Percentiles rank a stretch among this genome's conserved stretches.
Conservation (phyloP, 495 filamentous ascomycete genomes). For the Xylaria longipes region DNA sequence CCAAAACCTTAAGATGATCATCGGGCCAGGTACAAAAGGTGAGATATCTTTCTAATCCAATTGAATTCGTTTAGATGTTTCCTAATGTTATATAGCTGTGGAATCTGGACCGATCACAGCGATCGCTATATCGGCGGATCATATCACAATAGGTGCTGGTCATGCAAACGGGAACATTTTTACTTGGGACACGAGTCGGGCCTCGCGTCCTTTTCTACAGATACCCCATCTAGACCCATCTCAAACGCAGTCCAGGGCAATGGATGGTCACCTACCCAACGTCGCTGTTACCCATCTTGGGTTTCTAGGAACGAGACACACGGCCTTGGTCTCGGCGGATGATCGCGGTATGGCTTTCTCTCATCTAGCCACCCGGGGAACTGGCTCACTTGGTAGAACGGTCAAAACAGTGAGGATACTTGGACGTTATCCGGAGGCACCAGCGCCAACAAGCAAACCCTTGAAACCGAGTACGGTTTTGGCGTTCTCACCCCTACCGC, state of each 20-base stretch:
- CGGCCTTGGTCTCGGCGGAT: constrained; percentile 96
- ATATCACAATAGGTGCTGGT: constrained; percentile 87
- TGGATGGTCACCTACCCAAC: constrained; percentile 83
- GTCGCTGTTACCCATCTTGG: constrained; percentile 84
- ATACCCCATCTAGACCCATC: constrained; percentile 76
- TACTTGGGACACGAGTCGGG: constrained; percentile 88
- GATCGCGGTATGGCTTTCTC: constrained; percentile 97
- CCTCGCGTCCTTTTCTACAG: constrained; percentile 84
- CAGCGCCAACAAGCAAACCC: constrained; percentile 60
- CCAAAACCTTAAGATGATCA: constrained; percentile 89
- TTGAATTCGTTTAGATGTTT: constrained; percentile 7
- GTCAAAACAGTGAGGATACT: constrained; percentile 91
- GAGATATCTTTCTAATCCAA: constrained; percentile 31
- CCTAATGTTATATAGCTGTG: constrained; percentile 64
- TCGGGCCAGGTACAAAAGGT: constrained; percentile 95
- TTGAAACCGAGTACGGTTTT: constrained; percentile 95
- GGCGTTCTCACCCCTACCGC: constrained; percentile 86
- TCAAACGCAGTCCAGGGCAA: constrained; percentile 66
- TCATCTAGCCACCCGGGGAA: constrained; percentile 89
- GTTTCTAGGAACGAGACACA: constrained; percentile 94
- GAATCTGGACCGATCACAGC: constrained; percentile 89
- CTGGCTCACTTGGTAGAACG: constrained; percentile 81
- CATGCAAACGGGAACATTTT: constrained; percentile 93
- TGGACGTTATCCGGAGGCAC: constrained; percentile 81
- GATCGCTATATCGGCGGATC: constrained; percentile 90